phyloP scores from a whole-genome alignment of 129 eudicot genomes.

The Arctium lappa region DNA sequence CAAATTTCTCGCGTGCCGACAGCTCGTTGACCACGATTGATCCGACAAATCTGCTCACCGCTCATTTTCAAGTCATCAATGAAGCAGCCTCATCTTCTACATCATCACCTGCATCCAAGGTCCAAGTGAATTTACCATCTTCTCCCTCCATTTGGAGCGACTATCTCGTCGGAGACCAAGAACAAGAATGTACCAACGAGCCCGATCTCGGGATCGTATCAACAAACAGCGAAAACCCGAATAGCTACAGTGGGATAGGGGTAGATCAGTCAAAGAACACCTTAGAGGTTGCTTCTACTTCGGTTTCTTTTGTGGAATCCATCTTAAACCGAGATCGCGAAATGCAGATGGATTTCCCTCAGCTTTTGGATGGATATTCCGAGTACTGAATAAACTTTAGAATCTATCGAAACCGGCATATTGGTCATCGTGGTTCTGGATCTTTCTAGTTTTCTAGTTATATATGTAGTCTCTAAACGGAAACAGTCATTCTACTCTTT shows the following conservation, averaged over 20 bases:
- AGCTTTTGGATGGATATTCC: constrained; percentile 45
- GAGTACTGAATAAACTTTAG: constrained; percentile 30
- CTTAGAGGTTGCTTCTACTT: constrained; percentile 21
- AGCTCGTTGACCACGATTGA: constrained; percentile 24
- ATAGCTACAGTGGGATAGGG: constrained; percentile 4
- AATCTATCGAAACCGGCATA: neutral
- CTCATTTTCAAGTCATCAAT: constrained; percentile 36
- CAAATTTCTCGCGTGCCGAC: constrained; percentile 26
- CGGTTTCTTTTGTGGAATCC: constrained; percentile 70
- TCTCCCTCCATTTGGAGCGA: constrained; percentile 55
- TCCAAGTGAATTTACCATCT: constrained; percentile 41
- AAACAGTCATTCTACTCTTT: neutral
- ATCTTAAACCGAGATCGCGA: constrained; percentile 67
- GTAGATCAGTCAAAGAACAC: constrained; percentile 15
- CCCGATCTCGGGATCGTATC: constrained; percentile 12
- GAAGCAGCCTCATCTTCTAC: constrained; percentile 52
- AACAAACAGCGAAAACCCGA: constrained; percentile 5
- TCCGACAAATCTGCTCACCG: constrained; percentile 10
- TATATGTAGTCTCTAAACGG: constrained; percentile 14
- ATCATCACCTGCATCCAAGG: constrained; percentile 41
- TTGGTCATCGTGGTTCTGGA: neutral
- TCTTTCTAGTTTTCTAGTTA: constrained; percentile 19
- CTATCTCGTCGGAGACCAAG: constrained; percentile 38
- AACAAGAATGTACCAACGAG: constrained; percentile 31
- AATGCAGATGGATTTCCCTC: constrained; percentile 61